A percentile compares a stretch with the other conserved stretches of the same genome.
phyloP scores from a whole-genome alignment of 805 yeast species.

The Yamadazyma tumulicola region DNA sequence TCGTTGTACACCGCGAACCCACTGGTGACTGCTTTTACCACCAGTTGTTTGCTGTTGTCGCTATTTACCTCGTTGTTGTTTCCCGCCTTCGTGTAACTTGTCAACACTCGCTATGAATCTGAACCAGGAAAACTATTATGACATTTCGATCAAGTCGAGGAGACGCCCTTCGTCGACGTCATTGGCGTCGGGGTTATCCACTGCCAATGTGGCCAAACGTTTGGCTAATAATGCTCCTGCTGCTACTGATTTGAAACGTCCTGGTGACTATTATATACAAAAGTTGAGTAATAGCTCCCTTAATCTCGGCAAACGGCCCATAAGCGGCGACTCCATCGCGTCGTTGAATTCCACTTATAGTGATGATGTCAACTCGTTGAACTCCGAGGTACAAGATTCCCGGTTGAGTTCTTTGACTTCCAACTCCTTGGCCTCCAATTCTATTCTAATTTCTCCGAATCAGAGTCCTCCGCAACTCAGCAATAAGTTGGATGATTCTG shows the following conservation, averaged over 20 bases:
- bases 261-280: conserved; percentile 38
- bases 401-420: conserved; percentile 36
- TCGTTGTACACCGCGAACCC: too few species aligned
- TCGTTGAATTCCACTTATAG: conserved; percentile 30
- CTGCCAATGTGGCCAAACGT: conserved; percentile 7
- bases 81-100: too few species aligned
- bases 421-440: conserved; percentile 8
- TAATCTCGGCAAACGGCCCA: conserved; percentile 22
- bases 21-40: too few species aligned
- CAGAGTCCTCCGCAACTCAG: too few species aligned
- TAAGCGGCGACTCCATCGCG: conserved; percentile 30
- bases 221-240: conserved; percentile 6
- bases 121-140: conserved; percentile 24
- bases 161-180: conserved; percentile 14
- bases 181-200: not conserved
- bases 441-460: conserved; percentile 14
- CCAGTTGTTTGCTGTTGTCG: too few species aligned
- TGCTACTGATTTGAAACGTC: conserved; percentile 23
- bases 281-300: conserved; percentile 23
- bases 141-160: conserved; percentile 18
- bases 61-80: too few species aligned
- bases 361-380: conserved; percentile 33
- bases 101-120: conserved; percentile 7
- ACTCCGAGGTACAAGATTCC: conserved; percentile 30
- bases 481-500: conserved; percentile 11